Percentiles rank a stretch among this genome's conserved stretches.
Conservation (phyloP, 2,329 filamentous ascomycete genomes). For the Tolypocladium nubicola region DNA sequence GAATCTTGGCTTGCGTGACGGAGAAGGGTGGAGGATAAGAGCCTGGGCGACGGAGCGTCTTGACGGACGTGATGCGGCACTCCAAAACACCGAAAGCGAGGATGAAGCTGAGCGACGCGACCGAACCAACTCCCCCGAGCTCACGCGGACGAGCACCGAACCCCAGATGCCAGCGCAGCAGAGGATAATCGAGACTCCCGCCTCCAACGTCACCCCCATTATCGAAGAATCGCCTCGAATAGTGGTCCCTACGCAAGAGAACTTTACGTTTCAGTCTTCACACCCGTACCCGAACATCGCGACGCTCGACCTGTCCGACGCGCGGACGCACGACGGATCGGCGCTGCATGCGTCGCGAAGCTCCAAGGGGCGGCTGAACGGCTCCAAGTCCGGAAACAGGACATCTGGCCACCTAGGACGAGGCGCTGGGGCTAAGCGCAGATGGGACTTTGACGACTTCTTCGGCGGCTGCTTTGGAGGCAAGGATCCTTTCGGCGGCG, state of each 20-base stretch:
- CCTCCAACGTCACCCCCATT: constrained; percentile 13
- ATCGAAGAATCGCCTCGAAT: constrained; percentile 25
- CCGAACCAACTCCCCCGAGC: constrained; percentile 45
- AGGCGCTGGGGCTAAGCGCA: constrained; percentile 61
- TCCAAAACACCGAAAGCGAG: constrained; percentile 52
- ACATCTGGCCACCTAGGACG: constrained; percentile 40
- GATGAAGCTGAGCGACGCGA: constrained; percentile 59
- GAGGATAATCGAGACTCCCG: constrained; percentile 14
- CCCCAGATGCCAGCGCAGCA: constrained; percentile 19
- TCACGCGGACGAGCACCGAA: constrained; percentile 36
- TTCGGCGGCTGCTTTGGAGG: constrained; percentile 59
- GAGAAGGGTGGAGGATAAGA: constrained; percentile 57
- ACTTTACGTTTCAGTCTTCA: constrained; percentile 60
- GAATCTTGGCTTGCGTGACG: constrained; percentile 66
- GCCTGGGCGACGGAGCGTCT: constrained; percentile 60
- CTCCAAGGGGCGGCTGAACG: constrained; percentile 18
- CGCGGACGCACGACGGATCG: constrained; percentile 27
- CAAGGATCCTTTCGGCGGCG: constrained; percentile 46
- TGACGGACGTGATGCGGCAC: constrained; percentile 47
- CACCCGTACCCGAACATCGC: constrained; percentile 51
- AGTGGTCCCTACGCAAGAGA: constrained; percentile 44
- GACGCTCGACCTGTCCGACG: constrained; percentile 49
- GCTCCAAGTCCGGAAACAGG: constrained; percentile 13
- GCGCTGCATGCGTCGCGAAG: constrained; percentile 14
- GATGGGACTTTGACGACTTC: constrained; percentile 63